Conservation (phyloP, 2,329 filamentous ascomycete genomes). For the Westerdykella aurantiaca region DNA sequence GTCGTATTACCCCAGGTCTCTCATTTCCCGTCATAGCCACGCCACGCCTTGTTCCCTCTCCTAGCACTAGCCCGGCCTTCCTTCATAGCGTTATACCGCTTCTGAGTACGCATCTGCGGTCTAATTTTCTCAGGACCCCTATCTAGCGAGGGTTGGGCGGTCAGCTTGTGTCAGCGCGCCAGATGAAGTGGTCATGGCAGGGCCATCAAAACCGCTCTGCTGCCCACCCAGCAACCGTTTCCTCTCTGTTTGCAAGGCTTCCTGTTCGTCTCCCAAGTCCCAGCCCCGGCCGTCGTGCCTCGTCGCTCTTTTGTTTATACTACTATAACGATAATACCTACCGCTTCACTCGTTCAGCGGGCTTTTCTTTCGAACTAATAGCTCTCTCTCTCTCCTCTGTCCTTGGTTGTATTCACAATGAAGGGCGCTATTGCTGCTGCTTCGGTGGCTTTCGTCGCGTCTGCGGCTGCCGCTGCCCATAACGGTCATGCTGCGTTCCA, state of each 20-base stretch:
- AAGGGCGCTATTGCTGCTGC: constrained; percentile 65
- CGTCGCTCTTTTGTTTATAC: constrained; percentile 30
- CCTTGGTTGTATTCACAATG: constrained; percentile 52
- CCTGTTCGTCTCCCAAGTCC: too few relatives aligned
- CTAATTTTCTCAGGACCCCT: constrained; percentile 15
- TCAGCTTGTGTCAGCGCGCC: neutral
- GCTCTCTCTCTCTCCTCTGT: constrained; percentile 10
- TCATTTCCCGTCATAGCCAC: neutral
- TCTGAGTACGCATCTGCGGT: constrained; percentile 15
- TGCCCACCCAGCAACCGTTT: constrained; percentile 16
- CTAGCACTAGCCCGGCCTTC: neutral
- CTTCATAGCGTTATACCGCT: constrained; percentile 14
- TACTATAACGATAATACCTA: constrained; percentile 23
- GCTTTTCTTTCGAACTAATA: constrained; percentile 55
- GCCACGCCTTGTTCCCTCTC: neutral
- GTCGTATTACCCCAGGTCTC: neutral
- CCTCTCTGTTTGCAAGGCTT: constrained; percentile 29
- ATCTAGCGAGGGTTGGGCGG: neutral
- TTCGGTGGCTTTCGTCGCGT: constrained; percentile 50
- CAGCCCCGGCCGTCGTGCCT: constrained; percentile 28
- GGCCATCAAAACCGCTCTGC: constrained; percentile 24
- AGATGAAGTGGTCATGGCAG: neutral
- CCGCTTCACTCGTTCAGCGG: constrained; percentile 89
- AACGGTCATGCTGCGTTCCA: constrained; percentile 59
- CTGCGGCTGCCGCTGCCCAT: constrained; percentile 56